Evolutionary conservation across 257 asterid species (phyloP), one percentile per base, ranked within the genome.

Genomic region (Solanum medicagineum): DNA sequence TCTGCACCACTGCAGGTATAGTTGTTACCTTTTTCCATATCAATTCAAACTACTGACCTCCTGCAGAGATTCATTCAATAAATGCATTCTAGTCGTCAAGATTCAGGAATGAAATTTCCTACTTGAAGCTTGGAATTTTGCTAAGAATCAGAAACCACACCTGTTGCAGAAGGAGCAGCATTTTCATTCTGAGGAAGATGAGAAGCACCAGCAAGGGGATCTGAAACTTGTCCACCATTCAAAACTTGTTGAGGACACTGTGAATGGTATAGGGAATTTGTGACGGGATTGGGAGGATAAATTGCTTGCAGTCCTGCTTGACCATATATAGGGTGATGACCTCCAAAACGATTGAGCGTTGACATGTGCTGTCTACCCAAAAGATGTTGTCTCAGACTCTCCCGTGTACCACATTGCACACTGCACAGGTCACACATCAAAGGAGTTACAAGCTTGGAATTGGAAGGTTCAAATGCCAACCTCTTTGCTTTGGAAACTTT

Each of bases 361-460:
- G 89, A 47, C 15, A 49, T n/a, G 86, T 89, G 89, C 74, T 82
- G 87, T 68, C 62, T 82, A 84, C 88, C 87, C 4, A 73, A 84
- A 81, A 84, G 84, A 29, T 87, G 89, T 24, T 32, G 84, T 74
- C 86, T 84, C 42, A 87, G 73, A 17, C 36, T 84, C 60, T 81
- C 91, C 63, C 42, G 85, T 29, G 89, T 74, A 16, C 54, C 84
- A 57, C 88, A 88, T 84, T 22, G 84, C 55, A 84, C 87, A 15
- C 86, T 88, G 80, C 90, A 86, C 86, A 86, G 79, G 84, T 86
- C 79, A 45, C 90, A 88, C 26, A 69, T 75, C 32, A 88, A 60
- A 62, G 90, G 89, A 69, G 71, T 63, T 22, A 54, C 79, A 16
- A 84, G 80, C 44, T 88, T 60, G n/a, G 87, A 88, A 19, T 83